These are phyloP conservation scores for Carex littledalei DNA, from an alignment of 176 grass and related monocot genomes.

Conservation along the genomic window DNA sequence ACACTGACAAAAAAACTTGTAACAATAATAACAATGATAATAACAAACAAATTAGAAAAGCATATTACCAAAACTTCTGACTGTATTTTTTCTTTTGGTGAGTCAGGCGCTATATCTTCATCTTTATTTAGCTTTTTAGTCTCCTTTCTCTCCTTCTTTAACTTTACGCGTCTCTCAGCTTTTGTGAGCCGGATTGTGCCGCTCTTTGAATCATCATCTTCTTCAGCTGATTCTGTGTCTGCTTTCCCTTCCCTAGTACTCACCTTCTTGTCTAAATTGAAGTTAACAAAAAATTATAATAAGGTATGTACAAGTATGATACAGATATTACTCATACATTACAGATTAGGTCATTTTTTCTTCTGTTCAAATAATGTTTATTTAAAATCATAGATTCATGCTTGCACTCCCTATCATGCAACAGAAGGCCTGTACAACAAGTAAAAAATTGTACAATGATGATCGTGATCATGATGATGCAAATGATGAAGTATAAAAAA, in stretches of 20 bases:
- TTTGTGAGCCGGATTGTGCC: slow-evolving; percentile 39
- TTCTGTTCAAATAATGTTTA: background rate
- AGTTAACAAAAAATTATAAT: background rate
- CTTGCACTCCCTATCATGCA: background rate
- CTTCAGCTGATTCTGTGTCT: slow-evolving; percentile 26
- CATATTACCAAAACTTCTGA: slow-evolving; percentile 71
- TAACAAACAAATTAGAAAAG: slow-evolving; percentile 9
- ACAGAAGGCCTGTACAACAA: background rate
- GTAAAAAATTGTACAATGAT: background rate
- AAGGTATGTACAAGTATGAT: slow-evolving; percentile 5
- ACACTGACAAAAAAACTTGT: background rate
- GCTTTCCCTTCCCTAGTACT: slow-evolving; percentile 30
- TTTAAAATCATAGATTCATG: background rate
- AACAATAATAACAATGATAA: background rate
- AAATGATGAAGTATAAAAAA: background rate
- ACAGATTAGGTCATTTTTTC: background rate
- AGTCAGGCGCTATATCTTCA: slow-evolving; percentile 13
- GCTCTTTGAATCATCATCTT: slow-evolving; percentile 27
- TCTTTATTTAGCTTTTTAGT: slow-evolving; percentile 45
- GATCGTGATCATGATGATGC: background rate
- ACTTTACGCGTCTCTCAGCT: slow-evolving; percentile 36
- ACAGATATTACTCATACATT: background rate
- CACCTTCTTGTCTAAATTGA: slow-evolving; percentile 47
- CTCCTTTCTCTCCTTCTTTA: slow-evolving; percentile 53
- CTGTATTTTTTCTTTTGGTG: slow-evolving; percentile 48